Conservation (phyloP, 192 early-diverging fungal genomes). For the Rhizophagus clarus region DNA sequence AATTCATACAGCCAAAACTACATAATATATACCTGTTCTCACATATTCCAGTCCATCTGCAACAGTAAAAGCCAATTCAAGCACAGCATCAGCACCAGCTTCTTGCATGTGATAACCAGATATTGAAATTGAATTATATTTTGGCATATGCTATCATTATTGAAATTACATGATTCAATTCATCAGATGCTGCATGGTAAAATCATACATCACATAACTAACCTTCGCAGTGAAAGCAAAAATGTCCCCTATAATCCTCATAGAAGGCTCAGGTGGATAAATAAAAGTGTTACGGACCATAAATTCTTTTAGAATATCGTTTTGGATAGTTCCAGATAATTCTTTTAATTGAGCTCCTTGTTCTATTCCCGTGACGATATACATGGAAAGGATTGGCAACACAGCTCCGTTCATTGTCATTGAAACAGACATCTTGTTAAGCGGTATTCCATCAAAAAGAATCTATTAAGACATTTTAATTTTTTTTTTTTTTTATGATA, state of each 20-base stretch:
- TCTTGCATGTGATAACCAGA: slow-evolving; percentile 95
- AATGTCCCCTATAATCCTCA: slow-evolving; percentile 90
- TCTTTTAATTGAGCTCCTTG: slow-evolving; percentile 81
- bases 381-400: slow-evolving; percentile 87
- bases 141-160: slow-evolving; percentile 73
- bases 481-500: too few relatives aligned
- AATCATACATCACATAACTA: not conserved
- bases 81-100: slow-evolving; percentile 85
- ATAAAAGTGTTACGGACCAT: slow-evolving; percentile 96
- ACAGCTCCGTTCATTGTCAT: slow-evolving; percentile 98
- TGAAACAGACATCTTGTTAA: slow-evolving; percentile 88
- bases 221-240: slow-evolving; percentile 83
- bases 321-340: slow-evolving; percentile 87
- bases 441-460: slow-evolving; percentile 84
- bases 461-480: slow-evolving; percentile 42
- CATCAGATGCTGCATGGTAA: not conserved
- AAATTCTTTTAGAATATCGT: slow-evolving; percentile 93
- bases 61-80: slow-evolving; percentile 91
- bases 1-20: too few relatives aligned
- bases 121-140: slow-evolving; percentile 96
- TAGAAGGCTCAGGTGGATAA: slow-evolving; percentile 88
- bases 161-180: not conserved
- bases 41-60: slow-evolving; percentile 88
- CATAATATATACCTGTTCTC: slow-evolving; percentile 52
- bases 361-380: slow-evolving; percentile 85